Evolutionary conservation across 2,329 filamentous ascomycete species (phyloP), one percentile per base, ranked within the genome.

Genomic region (Capronia coronata): DNA sequence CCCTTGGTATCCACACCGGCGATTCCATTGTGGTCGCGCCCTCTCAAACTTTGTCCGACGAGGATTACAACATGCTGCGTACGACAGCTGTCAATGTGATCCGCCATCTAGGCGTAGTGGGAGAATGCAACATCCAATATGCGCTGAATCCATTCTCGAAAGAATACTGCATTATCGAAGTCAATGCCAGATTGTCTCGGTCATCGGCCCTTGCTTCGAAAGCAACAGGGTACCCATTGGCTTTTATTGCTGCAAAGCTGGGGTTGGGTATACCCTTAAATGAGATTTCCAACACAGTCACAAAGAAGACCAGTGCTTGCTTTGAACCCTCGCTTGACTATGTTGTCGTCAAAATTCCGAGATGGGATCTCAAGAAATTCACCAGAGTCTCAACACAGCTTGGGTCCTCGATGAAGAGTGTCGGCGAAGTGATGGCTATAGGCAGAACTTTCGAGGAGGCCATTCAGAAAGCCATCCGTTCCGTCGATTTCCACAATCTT

Each of bases 291-390:
- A 98, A 98, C 75, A 87, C 86, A 0, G 91, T 98, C 50, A 98
- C 93, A 48, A 91, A 93, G 72, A 84, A 86, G 46, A 98, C 93
- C 1, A 95, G 88, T 64, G 93, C 93, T 49, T 97, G 93, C 76
- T 98, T 98, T 68, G 93, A 98, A 74, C 93, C 93, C 19, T 97
- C 93, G 11, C 82, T 98, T 11, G 93, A 98, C 69, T 98, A 98
- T 67, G 87, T 94, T 45, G 93, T 97, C 14, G 91, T 97, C 61
- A 98, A 98, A 80, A 97, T 98, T 75, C 93, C 93, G 40, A 81
- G 93, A 61, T 98, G 93, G 93, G 93, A 98, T 71, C 72, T 98
- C 64, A 97, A 97, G 77, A 98, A 98, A 73, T 98, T 98, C 71
- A 94, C 87, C 22, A 83, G 93, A 59, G 93, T 97, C 18, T 97